Conservation (phyloP, 2,329 filamentous ascomycete species). For the Ceratocystis colombiana region DNA sequence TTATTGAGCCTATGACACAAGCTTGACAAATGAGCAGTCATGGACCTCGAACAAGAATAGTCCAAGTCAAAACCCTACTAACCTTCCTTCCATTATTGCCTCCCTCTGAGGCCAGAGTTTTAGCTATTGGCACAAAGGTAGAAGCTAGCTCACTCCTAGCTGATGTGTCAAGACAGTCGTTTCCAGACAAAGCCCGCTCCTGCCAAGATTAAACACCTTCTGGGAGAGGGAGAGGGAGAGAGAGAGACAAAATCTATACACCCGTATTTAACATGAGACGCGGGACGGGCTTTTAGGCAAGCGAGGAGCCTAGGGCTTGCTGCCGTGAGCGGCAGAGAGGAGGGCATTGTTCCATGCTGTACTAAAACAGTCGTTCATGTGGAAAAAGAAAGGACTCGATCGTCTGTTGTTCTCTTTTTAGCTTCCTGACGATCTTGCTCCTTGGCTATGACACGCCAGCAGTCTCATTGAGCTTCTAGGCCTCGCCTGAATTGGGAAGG, state of each 20-base stretch:
- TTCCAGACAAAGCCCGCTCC: neutral
- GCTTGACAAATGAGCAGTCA: neutral
- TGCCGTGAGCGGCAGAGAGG: neutral
- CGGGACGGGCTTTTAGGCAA: neutral
- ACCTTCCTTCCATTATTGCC: neutral
- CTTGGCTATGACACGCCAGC: neutral
- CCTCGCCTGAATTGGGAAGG: neutral
- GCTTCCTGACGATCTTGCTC: neutral
- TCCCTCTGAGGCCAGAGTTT: slow-evolving; percentile 2
- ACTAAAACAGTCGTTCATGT: neutral
- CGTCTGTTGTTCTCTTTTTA: too few species aligned
- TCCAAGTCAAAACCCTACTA: neutral
- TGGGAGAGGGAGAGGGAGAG: too few species aligned
- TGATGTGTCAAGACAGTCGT: neutral
- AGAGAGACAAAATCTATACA: neutral
- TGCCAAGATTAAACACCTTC: too few species aligned
- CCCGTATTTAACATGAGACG: slow-evolving; percentile 6
- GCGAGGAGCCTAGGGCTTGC: neutral
- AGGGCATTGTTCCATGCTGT: neutral
- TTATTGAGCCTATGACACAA: neutral
- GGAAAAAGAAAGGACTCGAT: too few species aligned
- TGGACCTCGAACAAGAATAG: neutral
- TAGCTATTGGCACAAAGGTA: neutral
- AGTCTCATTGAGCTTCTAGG: neutral
- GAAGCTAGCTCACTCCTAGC: neutral